Evolutionary conservation across 345 rosid species (phyloP), one percentile per base, ranked within the genome.

Genomic region (Excoecaria cochinchinensis): DNA sequence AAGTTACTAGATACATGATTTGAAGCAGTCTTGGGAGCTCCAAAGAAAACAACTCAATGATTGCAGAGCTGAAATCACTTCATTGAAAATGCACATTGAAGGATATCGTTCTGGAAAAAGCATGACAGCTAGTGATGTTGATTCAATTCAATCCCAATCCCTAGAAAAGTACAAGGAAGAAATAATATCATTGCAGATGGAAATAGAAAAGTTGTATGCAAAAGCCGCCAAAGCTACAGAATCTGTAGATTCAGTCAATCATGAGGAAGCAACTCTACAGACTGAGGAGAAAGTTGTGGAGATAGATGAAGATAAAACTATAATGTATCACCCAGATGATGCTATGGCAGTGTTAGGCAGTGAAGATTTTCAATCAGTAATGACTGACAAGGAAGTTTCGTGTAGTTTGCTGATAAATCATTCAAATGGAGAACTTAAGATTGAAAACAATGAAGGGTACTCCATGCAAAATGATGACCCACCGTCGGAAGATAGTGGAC

Each of bases 21-120:
- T 89, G 88, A 95, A 86, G 86, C 91, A 81, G 75, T 83, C 89
- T 58, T 78, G 73, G 73, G 99, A 92, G 83, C 87, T 82, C 78
- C 97, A 89, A 79, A 85, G 92, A 76, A 86, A 82, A 83, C 91
- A 90, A 78, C 91, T 92, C 74, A 92, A 89, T 85, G 96, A 89
- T 72, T 91, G 93, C 84, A 90, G 94, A 77, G 91, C 94, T 79
- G 99, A 95, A 86, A 91, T 95, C 69, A 91, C 98, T 67, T 81
- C 97, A 83, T 86, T 92, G 76, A 95, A 92, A 86, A 88, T 92
- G 98, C 94, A 89, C 70, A 86, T 95, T 21, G 99, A 91, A 83
- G 94, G 96, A 80, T 89, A 84, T 80, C 87, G 78, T 80, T 86
- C 90, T 75, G 87, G 81, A 57, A 85, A 73, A 81, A 85, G 79